phyloP scores from a whole-genome alignment of 2,329 filamentous ascomycete species.

The Cytospora paraplurivora region DNA sequence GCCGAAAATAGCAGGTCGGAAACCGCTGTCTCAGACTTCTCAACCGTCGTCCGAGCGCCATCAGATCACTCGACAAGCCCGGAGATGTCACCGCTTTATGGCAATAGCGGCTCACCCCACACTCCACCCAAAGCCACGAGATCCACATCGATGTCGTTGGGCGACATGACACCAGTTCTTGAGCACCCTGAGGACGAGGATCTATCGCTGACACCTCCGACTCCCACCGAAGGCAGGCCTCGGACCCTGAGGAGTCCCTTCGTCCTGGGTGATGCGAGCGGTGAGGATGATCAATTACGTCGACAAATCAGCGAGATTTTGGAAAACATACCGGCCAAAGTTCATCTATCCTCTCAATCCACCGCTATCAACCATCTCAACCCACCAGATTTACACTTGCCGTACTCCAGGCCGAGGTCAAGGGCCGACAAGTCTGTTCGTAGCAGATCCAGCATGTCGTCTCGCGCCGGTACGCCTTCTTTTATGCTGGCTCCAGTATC shows the following conservation, averaged over 20 bases:
- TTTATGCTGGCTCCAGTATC: conserved; percentile 68
- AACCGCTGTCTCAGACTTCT: conserved; percentile 13
- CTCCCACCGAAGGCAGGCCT: conserved; percentile 48
- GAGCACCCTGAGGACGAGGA: conserved; percentile 46
- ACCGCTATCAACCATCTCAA: conserved; percentile 55
- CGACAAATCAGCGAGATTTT: conserved; percentile 80
- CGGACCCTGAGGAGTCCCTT: conserved; percentile 40
- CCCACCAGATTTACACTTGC: conserved; percentile 59
- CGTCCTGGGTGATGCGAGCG: conserved; percentile 40
- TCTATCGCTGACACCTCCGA: conserved; percentile 45
- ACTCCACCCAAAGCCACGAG: conserved; percentile 32
- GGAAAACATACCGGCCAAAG: conserved; percentile 74
- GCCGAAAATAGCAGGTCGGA: conserved; percentile 7
- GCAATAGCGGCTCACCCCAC: conserved; percentile 16
- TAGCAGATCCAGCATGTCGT: conserved; percentile 49
- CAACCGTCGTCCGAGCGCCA: conserved; percentile 8
- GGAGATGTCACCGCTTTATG: conserved; percentile 15
- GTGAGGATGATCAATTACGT: conserved; percentile 69
- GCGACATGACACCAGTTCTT: conserved; percentile 49
- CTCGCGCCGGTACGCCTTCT: conserved; percentile 64
- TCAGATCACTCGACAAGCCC: conserved; percentile 20
- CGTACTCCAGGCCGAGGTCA: conserved; percentile 41
- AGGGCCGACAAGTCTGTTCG: conserved; percentile 43
- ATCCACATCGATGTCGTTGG: conserved; percentile 46
- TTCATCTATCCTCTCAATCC: conserved; percentile 67